A percentile compares a stretch with the other conserved stretches of the same genome.
Evolutionary conservation across 495 filamentous ascomycete species (phyloP).

Genomic region (Neurospora africana): DNA sequence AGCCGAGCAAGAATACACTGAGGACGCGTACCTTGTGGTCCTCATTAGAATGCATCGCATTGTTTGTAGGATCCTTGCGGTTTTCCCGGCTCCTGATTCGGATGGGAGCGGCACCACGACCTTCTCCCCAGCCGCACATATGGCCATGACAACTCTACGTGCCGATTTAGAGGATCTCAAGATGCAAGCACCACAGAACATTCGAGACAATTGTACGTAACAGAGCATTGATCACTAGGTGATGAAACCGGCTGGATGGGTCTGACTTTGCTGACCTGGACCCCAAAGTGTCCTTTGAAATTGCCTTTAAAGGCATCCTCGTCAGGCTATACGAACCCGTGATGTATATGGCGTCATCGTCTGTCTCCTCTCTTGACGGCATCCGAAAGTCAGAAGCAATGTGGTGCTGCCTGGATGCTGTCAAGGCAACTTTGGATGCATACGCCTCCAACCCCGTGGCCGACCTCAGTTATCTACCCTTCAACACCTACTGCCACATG

Average conservation of each 20-base stretch:
- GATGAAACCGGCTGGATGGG: neutral
- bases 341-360: slow-evolving; percentile 6
- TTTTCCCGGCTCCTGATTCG: slow-evolving; percentile 9
- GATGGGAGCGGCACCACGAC: slow-evolving; percentile 1
- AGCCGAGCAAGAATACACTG: slow-evolving; percentile 2
- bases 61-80: slow-evolving; percentile 1
- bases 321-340: slow-evolving; percentile 16
- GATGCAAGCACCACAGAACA: neutral
- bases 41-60: slow-evolving; percentile 14
- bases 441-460: slow-evolving; percentile 6
- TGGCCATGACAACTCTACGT: slow-evolving; percentile 10
- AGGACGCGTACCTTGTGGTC: slow-evolving; percentile 10
- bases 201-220: slow-evolving; percentile 8
- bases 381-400: slow-evolving; percentile 9
- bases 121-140: slow-evolving; percentile 7
- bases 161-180: slow-evolving; percentile 9
- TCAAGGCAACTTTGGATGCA: slow-evolving; percentile 6
- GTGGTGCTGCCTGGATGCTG: slow-evolving; percentile 12
- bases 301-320: slow-evolving; percentile 6
- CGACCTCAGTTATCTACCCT: slow-evolving; percentile 7
- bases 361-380: neutral
- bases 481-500: slow-evolving; percentile 2
- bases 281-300: slow-evolving; percentile 7
- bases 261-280: neutral
- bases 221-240: neutral